These are phyloP conservation scores for Thermothielavioides terrestris DNA, from an alignment of 495 filamentous ascomycete species.

Conservation along the genomic window DNA sequence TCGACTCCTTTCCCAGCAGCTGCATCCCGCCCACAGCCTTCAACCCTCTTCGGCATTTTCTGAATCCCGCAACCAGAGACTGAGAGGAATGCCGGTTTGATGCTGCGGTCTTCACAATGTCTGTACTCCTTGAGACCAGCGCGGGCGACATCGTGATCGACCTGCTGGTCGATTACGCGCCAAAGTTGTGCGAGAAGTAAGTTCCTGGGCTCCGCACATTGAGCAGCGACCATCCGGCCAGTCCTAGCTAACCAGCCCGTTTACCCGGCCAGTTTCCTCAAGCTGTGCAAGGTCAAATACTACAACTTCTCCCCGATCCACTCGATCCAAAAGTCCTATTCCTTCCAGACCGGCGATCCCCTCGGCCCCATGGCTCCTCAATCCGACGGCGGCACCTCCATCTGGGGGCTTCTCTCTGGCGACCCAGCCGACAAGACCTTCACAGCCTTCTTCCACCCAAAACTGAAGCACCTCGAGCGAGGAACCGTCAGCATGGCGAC, in stretches of 20 bases:
- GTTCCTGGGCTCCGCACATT: no score
- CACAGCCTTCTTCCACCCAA: constrained; percentile 69
- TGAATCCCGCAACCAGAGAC: no score
- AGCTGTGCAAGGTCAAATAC: constrained; percentile 96
- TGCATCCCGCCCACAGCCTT: no score
- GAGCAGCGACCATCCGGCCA: no score
- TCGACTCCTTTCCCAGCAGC: neutral
- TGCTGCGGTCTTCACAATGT: constrained; percentile 31
- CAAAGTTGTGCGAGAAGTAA: constrained; percentile 87
- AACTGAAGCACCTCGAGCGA: constrained; percentile 73
- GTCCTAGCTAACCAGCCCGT: constrained; percentile 50
- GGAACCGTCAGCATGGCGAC: constrained; percentile 96
- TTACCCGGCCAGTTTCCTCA: constrained; percentile 65
- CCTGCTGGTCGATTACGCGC: constrained; percentile 75
- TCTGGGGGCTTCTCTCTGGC: constrained; percentile 78
- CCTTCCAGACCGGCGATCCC: constrained; percentile 91
- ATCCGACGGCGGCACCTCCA: constrained; percentile 83
- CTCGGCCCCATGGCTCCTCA: constrained; percentile 71
- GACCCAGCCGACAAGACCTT: constrained; percentile 64
- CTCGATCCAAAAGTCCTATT: constrained; percentile 82
- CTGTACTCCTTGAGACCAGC: constrained; percentile 83
- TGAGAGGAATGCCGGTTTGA: no score
- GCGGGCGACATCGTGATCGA: constrained; percentile 91
- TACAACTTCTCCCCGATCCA: constrained; percentile 93
- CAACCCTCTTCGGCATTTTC: no score